Evolutionary conservation across 805 yeast genomes (phyloP).

Genomic region (Lachancea meyersii): DNA sequence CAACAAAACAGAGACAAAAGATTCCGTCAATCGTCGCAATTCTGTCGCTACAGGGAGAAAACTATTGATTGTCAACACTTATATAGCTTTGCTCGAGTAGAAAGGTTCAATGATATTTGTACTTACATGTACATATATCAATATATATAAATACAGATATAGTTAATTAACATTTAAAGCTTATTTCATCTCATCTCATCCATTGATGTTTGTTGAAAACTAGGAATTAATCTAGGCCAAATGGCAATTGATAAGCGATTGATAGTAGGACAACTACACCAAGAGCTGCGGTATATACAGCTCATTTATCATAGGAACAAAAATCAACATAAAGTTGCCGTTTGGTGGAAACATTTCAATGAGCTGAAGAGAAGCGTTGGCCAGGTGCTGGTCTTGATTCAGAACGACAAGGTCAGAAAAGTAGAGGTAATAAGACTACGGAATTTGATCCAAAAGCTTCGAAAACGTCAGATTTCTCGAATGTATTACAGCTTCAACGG

Average conservation of each 20-base stretch:
- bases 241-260: neutral
- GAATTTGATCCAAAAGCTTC: slow-evolving; percentile 26
- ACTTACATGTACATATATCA: too few species aligned
- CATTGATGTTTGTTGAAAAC: too few species aligned
- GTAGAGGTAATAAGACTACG: slow-evolving; percentile 14
- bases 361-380: slow-evolving; percentile 50
- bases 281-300: slow-evolving; percentile 55
- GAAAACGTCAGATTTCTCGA: slow-evolving; percentile 36
- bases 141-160: too few species aligned
- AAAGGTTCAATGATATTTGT: too few species aligned
- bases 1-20: too few species aligned
- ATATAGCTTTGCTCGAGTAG: too few species aligned
- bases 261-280: slow-evolving; percentile 18
- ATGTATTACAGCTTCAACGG: slow-evolving; percentile 60
- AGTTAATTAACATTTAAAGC: too few species aligned
- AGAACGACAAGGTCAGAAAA: slow-evolving; percentile 25
- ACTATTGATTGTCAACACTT: too few species aligned
- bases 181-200: neutral
- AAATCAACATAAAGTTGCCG: slow-evolving; percentile 67
- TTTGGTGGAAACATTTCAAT: slow-evolving; percentile 72
- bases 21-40: too few species aligned
- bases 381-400: slow-evolving; percentile 11
- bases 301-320: slow-evolving; percentile 62
- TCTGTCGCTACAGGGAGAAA: too few species aligned
- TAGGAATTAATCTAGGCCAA: neutral